phyloP scores from a whole-genome alignment of 257 asterid species.

The Petunia secreta region DNA sequence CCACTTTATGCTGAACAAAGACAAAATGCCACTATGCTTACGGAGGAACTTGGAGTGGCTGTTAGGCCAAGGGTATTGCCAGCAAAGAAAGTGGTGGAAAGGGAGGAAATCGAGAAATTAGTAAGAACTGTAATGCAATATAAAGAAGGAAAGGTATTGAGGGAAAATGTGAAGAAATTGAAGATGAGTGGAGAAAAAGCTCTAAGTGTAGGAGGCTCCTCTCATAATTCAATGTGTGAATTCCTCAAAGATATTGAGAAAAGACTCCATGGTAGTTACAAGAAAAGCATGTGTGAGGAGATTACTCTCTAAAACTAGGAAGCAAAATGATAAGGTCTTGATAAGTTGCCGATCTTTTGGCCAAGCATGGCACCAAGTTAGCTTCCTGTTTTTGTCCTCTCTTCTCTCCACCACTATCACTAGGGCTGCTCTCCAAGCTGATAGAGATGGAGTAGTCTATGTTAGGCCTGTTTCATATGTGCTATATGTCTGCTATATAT shows the following conservation, averaged over 20 bases:
- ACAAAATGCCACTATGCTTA: constrained; percentile 55
- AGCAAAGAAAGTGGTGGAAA: constrained; percentile 45
- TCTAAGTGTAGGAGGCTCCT: constrained; percentile 41
- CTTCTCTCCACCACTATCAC: no score
- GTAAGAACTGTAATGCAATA: constrained; percentile 48
- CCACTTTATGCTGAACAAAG: constrained; percentile 72
- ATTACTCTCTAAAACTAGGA: not conserved
- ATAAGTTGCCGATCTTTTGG: not conserved
- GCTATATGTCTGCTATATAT: no score
- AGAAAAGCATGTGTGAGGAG: not conserved
- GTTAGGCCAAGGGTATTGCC: constrained; percentile 50
- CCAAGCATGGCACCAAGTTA: no score
- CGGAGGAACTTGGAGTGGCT: constrained; percentile 60
- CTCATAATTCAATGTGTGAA: constrained; percentile 39
- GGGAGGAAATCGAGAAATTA: constrained; percentile 56
- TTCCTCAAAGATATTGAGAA: constrained; percentile 24
- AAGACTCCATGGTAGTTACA: not conserved
- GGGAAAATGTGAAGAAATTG: constrained; percentile 41
- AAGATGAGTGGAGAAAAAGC: constrained; percentile 43
- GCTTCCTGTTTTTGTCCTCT: no score
- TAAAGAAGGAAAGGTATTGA: constrained; percentile 37
- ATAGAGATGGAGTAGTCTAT: no score
- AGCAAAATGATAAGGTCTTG: not conserved
- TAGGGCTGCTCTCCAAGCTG: no score
- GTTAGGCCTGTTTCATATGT: no score